phyloP scores from a whole-genome alignment of 2,329 filamentous ascomycete species.

The Drechslera avenae region DNA sequence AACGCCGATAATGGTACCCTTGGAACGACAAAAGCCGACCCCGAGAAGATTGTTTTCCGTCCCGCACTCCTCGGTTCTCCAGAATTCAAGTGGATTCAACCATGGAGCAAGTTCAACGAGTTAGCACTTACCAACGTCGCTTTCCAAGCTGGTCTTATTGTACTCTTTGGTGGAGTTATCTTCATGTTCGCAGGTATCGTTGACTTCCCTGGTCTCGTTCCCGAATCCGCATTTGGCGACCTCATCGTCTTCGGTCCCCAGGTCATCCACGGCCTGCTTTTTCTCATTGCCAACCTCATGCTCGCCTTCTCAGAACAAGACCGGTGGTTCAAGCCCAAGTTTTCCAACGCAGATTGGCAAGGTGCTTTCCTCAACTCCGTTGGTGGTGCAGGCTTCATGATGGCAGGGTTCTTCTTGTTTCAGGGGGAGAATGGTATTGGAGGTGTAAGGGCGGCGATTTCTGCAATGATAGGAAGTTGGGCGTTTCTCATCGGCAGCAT shows the following conservation, averaged over 20 bases:
- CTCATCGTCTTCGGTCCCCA: conserved; percentile 34
- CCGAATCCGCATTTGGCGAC: conserved; percentile 17
- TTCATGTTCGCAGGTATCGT: conserved; percentile 40
- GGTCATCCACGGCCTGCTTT: conserved; percentile 32
- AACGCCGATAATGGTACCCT: conserved; percentile 30
- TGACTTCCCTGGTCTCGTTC: conserved; percentile 33
- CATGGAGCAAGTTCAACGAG: conserved; percentile 21
- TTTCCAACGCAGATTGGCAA: conserved; percentile 32
- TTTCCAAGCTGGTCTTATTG: conserved; percentile 38
- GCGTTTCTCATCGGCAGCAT: conserved; percentile 35
- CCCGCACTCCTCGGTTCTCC: conserved; percentile 31
- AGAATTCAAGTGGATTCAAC: conserved; percentile 35
- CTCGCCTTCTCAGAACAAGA: conserved; percentile 34
- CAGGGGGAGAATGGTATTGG: conserved; percentile 7
- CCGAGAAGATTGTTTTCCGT: conserved; percentile 20
- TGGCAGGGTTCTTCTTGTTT: conserved; percentile 34
- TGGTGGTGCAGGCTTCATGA: conserved; percentile 37
- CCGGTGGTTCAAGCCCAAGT: conserved; percentile 33
- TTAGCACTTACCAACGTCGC: conserved; percentile 26
- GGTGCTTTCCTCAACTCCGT: conserved; percentile 32
- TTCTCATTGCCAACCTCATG: conserved; percentile 35
- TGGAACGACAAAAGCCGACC: conserved; percentile 14
- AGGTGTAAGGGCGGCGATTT: conserved; percentile 17
- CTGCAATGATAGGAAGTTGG: conserved; percentile 33
- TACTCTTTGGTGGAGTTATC: conserved; percentile 37